Base-by-base conservation (phyloP, 257 asterid genomes). In the Nicotiana tabacum region DNA sequence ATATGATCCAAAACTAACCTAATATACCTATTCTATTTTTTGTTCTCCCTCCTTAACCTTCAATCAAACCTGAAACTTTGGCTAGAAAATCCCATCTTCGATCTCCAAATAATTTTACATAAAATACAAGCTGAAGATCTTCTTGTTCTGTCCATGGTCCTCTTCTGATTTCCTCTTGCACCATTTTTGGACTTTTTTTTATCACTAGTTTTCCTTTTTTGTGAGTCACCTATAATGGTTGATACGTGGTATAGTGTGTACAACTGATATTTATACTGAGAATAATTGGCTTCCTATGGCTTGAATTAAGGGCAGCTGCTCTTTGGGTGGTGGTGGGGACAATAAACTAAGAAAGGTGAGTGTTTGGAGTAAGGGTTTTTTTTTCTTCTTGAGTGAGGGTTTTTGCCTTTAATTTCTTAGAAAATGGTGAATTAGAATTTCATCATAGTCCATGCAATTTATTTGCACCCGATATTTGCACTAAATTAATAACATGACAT, bases 131-230 rank as follows among this genome's bases (percentile, higher is more conserved):
- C 86, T 95, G 97, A 16, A 56, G 88, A 57, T 95, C 99, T 86
- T 95, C 99, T 66, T 95, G 89, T 79, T 95, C 99, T 0, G 98
- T 95, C 98, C 99, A 95, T 3, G 98, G 98, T 1, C 99, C 99
- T 78, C 91, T 95, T 76, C 97, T 86, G 79, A 66, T 88, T 4
- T 84, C 90, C 1, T 83, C 87, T 17, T 82, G 72, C 83, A 83
- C 91, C 95, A 89, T 90, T 15, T 68, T 39, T 82, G 48, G 48
- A 43, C 48, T 9, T 21, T 27, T 8, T n/a, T 39, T 53, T 70
- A 24, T 66, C 16, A 61, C 15, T 10, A 10, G 16, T 10, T 80
- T 2, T 18, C n/a, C 55, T 12, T 10, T 62, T 17, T 17, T 11
- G 33, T 67, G 53, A 46, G 57, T 70, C 35, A 27, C 60, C 30